These are phyloP conservation scores for Ceratobasidium sp. DNA, from an alignment of 1,284 basidiomycete genomes.

Conservation along the genomic window DNA sequence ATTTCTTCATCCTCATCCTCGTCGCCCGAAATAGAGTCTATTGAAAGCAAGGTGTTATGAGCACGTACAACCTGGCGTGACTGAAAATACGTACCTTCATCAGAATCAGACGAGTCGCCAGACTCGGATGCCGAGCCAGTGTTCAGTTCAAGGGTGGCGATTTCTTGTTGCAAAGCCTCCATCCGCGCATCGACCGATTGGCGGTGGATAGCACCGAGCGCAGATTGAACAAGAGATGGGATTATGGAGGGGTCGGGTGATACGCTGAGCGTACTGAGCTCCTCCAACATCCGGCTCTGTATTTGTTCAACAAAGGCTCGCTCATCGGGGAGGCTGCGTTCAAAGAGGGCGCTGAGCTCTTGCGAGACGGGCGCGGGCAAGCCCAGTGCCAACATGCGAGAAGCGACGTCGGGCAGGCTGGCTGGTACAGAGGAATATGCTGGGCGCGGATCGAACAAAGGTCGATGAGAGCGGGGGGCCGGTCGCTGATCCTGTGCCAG, in stretches of 20 bases:
- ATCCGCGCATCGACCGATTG: not conserved
- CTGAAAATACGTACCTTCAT: slow-evolving; percentile 8
- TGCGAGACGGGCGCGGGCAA: not conserved
- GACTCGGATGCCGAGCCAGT: slow-evolving; percentile 17
- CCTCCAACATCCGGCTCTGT: slow-evolving; percentile 8
- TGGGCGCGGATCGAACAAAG: slow-evolving; percentile 1
- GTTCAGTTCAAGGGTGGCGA: slow-evolving; percentile 6
- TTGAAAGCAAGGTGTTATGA: not conserved
- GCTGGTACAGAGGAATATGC: not conserved
- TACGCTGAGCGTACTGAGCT: slow-evolving; percentile 1
- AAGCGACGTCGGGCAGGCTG: slow-evolving; percentile 4
- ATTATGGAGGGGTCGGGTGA: not conserved
- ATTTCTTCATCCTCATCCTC: slow-evolving; percentile 27
- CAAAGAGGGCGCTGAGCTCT: slow-evolving; percentile 3
- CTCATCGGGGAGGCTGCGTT: not conserved
- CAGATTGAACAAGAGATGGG: not conserved
- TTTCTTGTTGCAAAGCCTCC: slow-evolving; percentile 6
- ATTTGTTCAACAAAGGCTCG: slow-evolving; percentile 2
- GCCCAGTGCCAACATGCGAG: not conserved
- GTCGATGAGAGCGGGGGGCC: not conserved
- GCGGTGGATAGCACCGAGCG: slow-evolving; percentile 20
- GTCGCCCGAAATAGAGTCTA: slow-evolving; percentile 11
- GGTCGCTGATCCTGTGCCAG: not conserved
- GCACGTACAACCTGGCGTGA: not conserved
- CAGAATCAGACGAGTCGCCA: slow-evolving; percentile 17